phyloP scores from a whole-genome alignment of 1,139 yeast species.

The Saccharomyces hybrid region DNA sequence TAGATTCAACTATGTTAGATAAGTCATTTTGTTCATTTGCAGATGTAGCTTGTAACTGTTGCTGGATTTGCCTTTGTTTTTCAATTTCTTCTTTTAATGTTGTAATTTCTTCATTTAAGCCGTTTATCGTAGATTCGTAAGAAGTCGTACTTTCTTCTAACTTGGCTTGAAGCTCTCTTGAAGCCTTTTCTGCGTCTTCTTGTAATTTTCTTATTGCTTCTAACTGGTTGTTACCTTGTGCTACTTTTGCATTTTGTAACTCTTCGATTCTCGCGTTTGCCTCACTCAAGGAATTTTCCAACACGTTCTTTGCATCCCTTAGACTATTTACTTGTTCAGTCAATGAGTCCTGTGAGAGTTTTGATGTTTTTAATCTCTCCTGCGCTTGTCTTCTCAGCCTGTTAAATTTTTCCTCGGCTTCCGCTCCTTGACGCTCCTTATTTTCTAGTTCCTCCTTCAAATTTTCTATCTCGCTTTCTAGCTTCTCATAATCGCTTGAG shows the following conservation, averaged over 20 bases:
- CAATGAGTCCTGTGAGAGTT: slow-evolving; percentile 26
- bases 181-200: slow-evolving; percentile 16
- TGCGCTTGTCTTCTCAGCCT: slow-evolving; percentile 32
- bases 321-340: slow-evolving; percentile 11
- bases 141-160: background rate
- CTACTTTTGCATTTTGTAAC: slow-evolving; percentile 15
- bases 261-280: slow-evolving; percentile 14
- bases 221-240: slow-evolving; percentile 22
- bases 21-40: slow-evolving; percentile 12
- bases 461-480: slow-evolving; percentile 32
- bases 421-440: slow-evolving; percentile 27
- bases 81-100: slow-evolving; percentile 1
- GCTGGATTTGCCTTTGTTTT: slow-evolving; percentile 1
- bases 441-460: slow-evolving; percentile 19
- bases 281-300: slow-evolving; percentile 10
- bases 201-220: slow-evolving; percentile 23
- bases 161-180: slow-evolving; percentile 1
- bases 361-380: slow-evolving; percentile 35
- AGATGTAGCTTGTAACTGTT: slow-evolving; percentile 2
- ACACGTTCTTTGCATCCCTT: slow-evolving; percentile 18
- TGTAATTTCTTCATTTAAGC: slow-evolving; percentile 5
- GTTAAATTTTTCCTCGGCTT: slow-evolving; percentile 32
- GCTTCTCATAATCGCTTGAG: slow-evolving; percentile 39
- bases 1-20: slow-evolving; percentile 19
- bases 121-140: slow-evolving; percentile 6